Conservation (phyloP, 2,329 filamentous ascomycete species). For the Penicillium sp. region DNA sequence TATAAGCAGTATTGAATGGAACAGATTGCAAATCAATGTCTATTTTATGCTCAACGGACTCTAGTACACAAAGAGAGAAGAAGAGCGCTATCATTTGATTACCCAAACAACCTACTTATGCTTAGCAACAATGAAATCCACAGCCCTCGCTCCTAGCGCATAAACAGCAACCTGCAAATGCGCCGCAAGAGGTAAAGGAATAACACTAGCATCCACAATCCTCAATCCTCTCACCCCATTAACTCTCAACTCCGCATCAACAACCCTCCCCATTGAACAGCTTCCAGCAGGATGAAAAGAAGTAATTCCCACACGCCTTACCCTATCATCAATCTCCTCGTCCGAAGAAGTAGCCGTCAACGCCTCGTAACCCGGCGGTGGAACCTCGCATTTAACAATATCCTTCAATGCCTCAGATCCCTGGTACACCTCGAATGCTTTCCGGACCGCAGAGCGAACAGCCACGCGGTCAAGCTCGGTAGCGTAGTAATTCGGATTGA, state of each 20-base stretch:
- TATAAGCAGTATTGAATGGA: background rate
- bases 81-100: too few relatives aligned
- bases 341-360: background rate
- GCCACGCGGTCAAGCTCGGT: background rate
- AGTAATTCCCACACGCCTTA: background rate
- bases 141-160: background rate
- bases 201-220: constrained; percentile 22
- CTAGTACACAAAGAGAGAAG: too few relatives aligned
- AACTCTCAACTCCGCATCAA: background rate
- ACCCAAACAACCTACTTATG: background rate
- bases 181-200: constrained; percentile 9
- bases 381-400: background rate
- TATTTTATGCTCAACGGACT: too few relatives aligned
- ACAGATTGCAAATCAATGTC: too few relatives aligned
- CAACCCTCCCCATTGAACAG: background rate
- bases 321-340: background rate
- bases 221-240: background rate
- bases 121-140: background rate
- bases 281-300: background rate
- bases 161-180: background rate
- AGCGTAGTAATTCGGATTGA: background rate
- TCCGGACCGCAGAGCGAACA: background rate
- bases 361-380: background rate
- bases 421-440: background rate
- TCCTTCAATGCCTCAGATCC: background rate